Percentiles rank a stretch among this genome's conserved stretches.
Conservation (phyloP, 495 filamentous ascomycete genomes). For the Halenospora varia region DNA sequence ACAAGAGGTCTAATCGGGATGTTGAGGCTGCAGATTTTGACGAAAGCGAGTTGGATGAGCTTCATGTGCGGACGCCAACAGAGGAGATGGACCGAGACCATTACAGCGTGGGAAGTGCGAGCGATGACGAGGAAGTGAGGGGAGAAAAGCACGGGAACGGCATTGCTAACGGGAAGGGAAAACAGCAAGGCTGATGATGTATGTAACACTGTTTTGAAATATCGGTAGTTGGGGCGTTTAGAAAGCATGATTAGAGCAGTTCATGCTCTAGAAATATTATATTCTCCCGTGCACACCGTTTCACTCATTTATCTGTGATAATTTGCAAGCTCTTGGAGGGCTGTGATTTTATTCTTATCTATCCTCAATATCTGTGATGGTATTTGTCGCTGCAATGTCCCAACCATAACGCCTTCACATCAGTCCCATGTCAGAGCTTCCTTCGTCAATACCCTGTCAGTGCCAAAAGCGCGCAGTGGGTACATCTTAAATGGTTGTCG, state of each 20-base stretch:
- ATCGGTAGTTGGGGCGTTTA: not conserved
- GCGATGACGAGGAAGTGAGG: slow-evolving; percentile 40
- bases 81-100: slow-evolving; percentile 31
- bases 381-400: slow-evolving; percentile 11
- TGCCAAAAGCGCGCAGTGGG: not conserved
- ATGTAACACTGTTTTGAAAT: not conserved
- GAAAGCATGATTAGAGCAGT: not conserved
- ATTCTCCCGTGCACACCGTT: not conserved
- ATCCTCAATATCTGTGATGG: not conserved
- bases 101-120: slow-evolving; percentile 57
- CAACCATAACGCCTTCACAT: slow-evolving; percentile 12
- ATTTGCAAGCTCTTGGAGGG: not conserved
- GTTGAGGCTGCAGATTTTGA: slow-evolving; percentile 87
- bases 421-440: slow-evolving; percentile 1
- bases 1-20: slow-evolving; percentile 47
- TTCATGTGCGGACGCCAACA: slow-evolving; percentile 49
- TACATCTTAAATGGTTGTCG: not conserved
- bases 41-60: slow-evolving; percentile 77
- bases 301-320: not conserved
- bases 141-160: slow-evolving; percentile 15
- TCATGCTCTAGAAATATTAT: not conserved
- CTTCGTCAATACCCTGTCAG: not conserved
- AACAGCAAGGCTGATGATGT: slow-evolving; percentile 7
- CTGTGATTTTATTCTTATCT: not conserved
- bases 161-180: slow-evolving; percentile 14